Evolutionary conservation across 2,329 filamentous ascomycete species (phyloP), one percentile per base, ranked within the genome.

Genomic region (Gaeumannomyces tritici): DNA sequence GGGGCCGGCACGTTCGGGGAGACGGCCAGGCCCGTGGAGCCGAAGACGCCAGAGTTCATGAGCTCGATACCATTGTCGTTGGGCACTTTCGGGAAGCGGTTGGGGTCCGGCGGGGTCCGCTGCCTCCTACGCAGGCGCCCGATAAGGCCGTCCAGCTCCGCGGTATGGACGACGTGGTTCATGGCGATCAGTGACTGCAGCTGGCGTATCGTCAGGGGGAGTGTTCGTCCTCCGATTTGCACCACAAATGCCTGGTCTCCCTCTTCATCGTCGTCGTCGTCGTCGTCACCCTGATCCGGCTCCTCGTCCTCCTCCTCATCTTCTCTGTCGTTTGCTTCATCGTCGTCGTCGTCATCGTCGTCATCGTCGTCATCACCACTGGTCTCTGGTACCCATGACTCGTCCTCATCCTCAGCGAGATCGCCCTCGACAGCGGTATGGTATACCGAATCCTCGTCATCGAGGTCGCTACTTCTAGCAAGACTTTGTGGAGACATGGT

Each of bases 1-100:
- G 76, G 83, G 64, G 66, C 59, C 2, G 62, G 61, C 42, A 56
- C 31, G 47, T 61, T 55, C n/a, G 55, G 51, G 0, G 63, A 70
- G 79, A 64, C 74, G 80, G 66, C 78, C 68, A 79, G 75, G 57
- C 88, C 82, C 63, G 86, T 89, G 24, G 80, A 79, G 42, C 93
- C 93, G 75, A 97, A 98, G 2, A 79, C 80, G 1, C 93, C 93
- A 33, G 87, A 89, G 54, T 85, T 80, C 92, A 98, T 96, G 65
- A 98, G 77, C 67, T 88, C 84, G 59, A 75, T 80, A 9, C 95
- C 93, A 65, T 85, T 81, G 13, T 89, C 85, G 69, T 88, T 96
- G 0, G 93, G 93, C 0, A 96, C 86, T 68, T 89, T 89, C n/a
- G 93, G 91, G 64, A 93, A 93, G 57, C 84, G 77, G 65, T 86